Conservation (phyloP, 2,329 filamentous ascomycete genomes). For the Fusarium pseudoanthophilum region DNA sequence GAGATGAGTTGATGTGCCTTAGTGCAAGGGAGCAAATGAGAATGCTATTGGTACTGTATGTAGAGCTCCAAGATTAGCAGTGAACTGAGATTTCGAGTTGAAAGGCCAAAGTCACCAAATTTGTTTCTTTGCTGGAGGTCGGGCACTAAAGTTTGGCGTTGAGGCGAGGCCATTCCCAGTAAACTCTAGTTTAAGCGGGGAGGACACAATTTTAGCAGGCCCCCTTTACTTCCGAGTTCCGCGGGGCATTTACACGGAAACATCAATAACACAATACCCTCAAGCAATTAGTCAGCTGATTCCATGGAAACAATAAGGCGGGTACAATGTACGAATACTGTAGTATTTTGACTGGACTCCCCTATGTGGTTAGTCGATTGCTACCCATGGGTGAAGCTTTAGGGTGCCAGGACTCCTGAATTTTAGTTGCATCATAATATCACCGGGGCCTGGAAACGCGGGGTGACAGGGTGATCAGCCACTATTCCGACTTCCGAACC, state of each 20-base stretch:
- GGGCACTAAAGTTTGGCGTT: not conserved
- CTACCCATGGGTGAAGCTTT: no score
- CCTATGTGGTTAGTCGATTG: no score
- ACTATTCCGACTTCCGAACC: not conserved
- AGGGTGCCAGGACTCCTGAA: no score
- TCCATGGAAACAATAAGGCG: not conserved
- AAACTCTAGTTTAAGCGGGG: not conserved
- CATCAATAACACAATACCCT: not conserved
- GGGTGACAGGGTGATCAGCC: not conserved
- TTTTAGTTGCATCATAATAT: not conserved
- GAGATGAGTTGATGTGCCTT: not conserved
- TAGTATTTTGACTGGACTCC: not conserved
- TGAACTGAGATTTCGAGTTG: no score
- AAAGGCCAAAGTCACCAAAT: not conserved
- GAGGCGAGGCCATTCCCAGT: not conserved
- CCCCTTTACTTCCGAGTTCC: not conserved
- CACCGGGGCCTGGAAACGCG: fast-evolving
- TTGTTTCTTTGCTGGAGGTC: not conserved
- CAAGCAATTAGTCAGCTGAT: not conserved
- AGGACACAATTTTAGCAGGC: not conserved
- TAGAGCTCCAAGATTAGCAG: not conserved
- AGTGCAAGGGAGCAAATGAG: not conserved
- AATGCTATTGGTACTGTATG: not conserved
- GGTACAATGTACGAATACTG: no score
- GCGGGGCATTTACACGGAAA: not conserved